Evolutionary conservation across 2,329 filamentous ascomycete species (phyloP).

Genomic region (Penicillium sp.): DNA sequence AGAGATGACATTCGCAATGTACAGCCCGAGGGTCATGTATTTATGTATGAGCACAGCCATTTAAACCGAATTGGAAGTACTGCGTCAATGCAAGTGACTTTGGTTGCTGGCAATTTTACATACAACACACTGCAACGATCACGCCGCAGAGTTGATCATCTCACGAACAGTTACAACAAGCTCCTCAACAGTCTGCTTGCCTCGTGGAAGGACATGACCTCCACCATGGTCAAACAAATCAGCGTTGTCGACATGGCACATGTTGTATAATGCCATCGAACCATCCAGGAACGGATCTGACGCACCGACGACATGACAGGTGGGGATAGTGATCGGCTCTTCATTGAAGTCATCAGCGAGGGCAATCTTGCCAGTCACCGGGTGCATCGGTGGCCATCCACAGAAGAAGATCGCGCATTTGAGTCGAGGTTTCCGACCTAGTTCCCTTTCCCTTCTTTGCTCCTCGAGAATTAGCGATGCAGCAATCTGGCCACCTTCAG

Average conservation of each 20-base stretch:
- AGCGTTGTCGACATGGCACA: constrained; percentile 43
- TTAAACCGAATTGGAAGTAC: neutral
- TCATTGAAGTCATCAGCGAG: constrained; percentile 17
- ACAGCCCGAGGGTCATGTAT: too few relatives aligned
- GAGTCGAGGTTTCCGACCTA: constrained; percentile 17
- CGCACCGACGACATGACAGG: constrained; percentile 34
- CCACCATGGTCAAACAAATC: constrained; percentile 46
- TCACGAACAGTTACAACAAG: constrained; percentile 28
- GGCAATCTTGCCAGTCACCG: constrained; percentile 15
- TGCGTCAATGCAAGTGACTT: neutral
- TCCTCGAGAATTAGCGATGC: constrained; percentile 26
- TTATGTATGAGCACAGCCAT: neutral
- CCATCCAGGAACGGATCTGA: constrained; percentile 42
- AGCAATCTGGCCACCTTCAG: constrained; percentile 25
- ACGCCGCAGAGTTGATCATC: constrained; percentile 13
- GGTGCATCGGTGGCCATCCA: constrained; percentile 23
- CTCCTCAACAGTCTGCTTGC: constrained; percentile 33
- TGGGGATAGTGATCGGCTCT: constrained; percentile 24
- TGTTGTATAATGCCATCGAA: constrained; percentile 42
- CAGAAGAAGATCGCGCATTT: constrained; percentile 25
- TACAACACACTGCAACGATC: neutral
- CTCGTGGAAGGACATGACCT: constrained; percentile 43
- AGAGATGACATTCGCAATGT: neutral
- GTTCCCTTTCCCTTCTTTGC: constrained; percentile 10
- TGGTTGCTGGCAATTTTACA: neutral